Conservation (phyloP, 2,329 filamentous ascomycete genomes). For the Fusarium equiseti region DNA sequence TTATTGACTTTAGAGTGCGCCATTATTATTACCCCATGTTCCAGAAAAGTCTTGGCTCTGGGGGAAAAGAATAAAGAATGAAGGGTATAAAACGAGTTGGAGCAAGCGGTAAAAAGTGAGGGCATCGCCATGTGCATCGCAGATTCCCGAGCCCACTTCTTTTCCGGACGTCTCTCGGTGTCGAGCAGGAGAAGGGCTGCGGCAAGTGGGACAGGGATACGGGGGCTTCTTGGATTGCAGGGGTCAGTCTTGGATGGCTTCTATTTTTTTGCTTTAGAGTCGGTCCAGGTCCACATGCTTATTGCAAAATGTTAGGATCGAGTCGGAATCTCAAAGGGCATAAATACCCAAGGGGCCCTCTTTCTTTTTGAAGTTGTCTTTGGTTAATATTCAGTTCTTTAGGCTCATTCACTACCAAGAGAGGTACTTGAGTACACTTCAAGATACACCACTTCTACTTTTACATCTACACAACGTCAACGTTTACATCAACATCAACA, state of each 20-base stretch:
- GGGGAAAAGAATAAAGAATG: conserved; percentile 1
- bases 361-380: conserved; percentile 2
- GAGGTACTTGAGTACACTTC: not conserved
- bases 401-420: conserved; percentile 8
- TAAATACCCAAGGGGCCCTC: conserved; percentile 42
- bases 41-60: conserved; percentile 32
- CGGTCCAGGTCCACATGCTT: conserved; percentile 33
- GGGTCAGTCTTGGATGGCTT: conserved; percentile 25
- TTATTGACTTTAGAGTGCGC: conserved; percentile 29
- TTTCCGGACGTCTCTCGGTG: conserved; percentile 46
- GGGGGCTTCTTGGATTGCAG: conserved; percentile 3
- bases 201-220: conserved; percentile 2
- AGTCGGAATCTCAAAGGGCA: conserved; percentile 21
- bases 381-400: not conserved
- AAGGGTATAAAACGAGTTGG: conserved; percentile 29
- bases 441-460: not conserved
- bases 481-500: not conserved
- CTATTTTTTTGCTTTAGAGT: conserved; percentile 7
- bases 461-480: not conserved
- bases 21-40: conserved; percentile 42
- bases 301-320: conserved; percentile 8
- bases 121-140: conserved; percentile 21
- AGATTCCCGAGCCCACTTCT: conserved; percentile 36
- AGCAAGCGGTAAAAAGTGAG: conserved; percentile 35
- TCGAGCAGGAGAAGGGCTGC: conserved; percentile 19